These are phyloP conservation scores for Fusarium foetens DNA, from an alignment of 2,329 filamentous ascomycete species.

Conservation along the genomic window DNA sequence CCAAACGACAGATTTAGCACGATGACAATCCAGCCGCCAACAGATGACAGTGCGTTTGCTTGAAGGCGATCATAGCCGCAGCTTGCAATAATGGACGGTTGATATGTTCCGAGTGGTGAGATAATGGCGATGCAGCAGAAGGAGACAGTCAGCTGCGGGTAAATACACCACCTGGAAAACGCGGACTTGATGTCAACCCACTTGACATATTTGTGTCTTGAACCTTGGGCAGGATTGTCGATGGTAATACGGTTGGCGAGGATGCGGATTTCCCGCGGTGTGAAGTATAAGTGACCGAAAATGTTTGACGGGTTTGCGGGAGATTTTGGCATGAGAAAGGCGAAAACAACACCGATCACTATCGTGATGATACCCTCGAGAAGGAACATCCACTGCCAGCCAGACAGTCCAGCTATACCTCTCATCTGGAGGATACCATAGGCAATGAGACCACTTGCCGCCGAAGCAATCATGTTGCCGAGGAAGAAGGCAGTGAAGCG, in stretches of 20 bases:
- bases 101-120: slow-evolving; percentile 14
- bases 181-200: slow-evolving; percentile 11
- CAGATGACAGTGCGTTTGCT: background rate
- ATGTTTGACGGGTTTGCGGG: background rate
- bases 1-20: background rate
- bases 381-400: slow-evolving; percentile 51
- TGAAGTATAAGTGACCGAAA: background rate
- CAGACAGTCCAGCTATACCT: slow-evolving; percentile 47
- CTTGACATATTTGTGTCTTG: background rate
- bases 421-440: background rate
- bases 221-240: background rate
- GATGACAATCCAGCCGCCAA: background rate
- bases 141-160: slow-evolving; percentile 9
- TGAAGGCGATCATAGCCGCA: slow-evolving; percentile 5
- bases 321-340: background rate
- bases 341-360: background rate
- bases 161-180: slow-evolving; percentile 12
- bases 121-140: slow-evolving; percentile 23
- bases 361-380: background rate
- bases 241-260: background rate
- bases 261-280: background rate
- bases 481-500: slow-evolving; percentile 57
- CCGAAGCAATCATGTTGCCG: slow-evolving; percentile 54
- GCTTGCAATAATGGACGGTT: slow-evolving; percentile 9
- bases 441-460: slow-evolving; percentile 18